These are phyloP conservation scores for Salix viminalis DNA, from an alignment of 345 rosid species.

Conservation along the genomic window DNA sequence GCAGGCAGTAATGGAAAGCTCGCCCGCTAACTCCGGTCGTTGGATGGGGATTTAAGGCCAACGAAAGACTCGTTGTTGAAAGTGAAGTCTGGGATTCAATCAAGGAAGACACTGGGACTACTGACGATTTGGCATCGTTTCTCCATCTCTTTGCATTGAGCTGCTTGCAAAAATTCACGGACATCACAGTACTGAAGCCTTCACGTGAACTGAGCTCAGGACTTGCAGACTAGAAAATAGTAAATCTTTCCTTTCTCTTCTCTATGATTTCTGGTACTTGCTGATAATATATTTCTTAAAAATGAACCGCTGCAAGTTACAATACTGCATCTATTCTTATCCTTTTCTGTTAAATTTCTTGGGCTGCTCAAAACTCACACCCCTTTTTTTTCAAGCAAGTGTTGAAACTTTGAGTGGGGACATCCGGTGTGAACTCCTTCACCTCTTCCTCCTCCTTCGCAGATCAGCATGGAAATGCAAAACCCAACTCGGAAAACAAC, in stretches of 20 bases:
- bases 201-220: slow-evolving; percentile 55
- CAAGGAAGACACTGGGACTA: not conserved
- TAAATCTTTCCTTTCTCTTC: slow-evolving; percentile 13
- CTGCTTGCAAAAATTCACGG: slow-evolving; percentile 36
- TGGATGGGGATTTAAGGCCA: not conserved
- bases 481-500: not conserved
- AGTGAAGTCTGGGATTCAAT: not conserved
- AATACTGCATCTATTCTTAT: not conserved
- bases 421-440: not conserved
- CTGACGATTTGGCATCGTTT: slow-evolving; percentile 25
- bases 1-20: not conserved
- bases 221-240: slow-evolving; percentile 16
- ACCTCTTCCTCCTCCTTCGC: not conserved
- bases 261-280: slow-evolving; percentile 17
- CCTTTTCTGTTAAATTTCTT: not conserved
- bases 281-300: slow-evolving; percentile 4
- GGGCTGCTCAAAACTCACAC: slow-evolving; percentile 15
- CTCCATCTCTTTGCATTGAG: slow-evolving; percentile 33
- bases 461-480: not conserved
- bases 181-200: slow-evolving; percentile 19
- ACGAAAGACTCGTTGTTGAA: not conserved
- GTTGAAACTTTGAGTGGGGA: not conserved
- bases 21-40: not conserved
- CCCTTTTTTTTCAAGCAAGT: not conserved
- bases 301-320: slow-evolving; percentile 4